Evolutionary conservation across 441 rosid genomes (phyloP), one percentile per base, ranked within the genome.

Genomic region (Mallotus japonicus): DNA sequence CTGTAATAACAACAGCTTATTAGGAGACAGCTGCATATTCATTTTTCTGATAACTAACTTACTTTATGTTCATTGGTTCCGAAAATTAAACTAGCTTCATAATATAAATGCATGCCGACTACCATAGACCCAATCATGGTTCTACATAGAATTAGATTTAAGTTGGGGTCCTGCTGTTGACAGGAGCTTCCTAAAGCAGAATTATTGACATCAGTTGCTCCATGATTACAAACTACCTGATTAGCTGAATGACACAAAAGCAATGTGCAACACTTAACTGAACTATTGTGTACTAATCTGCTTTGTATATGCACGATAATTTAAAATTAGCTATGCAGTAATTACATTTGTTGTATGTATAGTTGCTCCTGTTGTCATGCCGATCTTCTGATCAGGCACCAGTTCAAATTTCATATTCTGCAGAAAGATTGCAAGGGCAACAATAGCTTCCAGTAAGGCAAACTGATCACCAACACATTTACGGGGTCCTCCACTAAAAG

Each of bases 351-450:
- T 90, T 4, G 97, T 92, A 78, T 92, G 98, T 75, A 94, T 94
- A 32, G 98, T 94, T 44, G 98, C 98, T 76, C 97, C 97, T 2
- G 98, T 92, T 11, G 98, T 92, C 98, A 94, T 94, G 79, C 81
- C 81, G 60, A 94, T 90, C 69, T 85, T 88, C 86, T 94, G 98
- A 85, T 88, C 85, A 37, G 97, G 96, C 74, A 92, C 92, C 62
- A 94, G 81, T 82, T 89, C 90, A 10, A 92, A 90, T 79, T 89
- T 85, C 80, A 94, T 66, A 44, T 82, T 88, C 79, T 92, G 93
- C 58, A 94, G 83, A 75, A 86, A 89, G 65, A 94, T 64, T 8
- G 97, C 84, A 2, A 94, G 96, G 14, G 95, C 85, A 74, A 94
- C 97, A 42, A 90, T 85, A 20, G 97, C 89, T 74, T 94, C 98